Evolutionary conservation across 2,329 filamentous ascomycete genomes (phyloP), one percentile per base, ranked within the genome.

Genomic region (Magnaporthiopsis incrustans): DNA sequence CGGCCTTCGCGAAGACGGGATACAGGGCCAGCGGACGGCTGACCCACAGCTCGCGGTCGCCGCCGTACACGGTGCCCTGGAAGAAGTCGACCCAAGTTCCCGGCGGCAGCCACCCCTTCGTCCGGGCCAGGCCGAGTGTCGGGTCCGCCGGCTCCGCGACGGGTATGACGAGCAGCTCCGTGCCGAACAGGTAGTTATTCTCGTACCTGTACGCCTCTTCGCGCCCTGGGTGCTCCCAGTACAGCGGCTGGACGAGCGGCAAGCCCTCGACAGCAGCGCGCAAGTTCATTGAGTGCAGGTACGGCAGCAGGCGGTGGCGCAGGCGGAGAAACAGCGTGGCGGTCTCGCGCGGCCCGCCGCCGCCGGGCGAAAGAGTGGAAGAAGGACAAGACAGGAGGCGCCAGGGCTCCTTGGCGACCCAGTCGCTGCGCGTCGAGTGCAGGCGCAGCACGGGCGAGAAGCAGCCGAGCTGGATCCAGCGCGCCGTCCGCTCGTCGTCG

Each of bases 331-430:
- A 82, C 1, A 77, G 69, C 59, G 78, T 76, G 68, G 87, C 82
- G 4, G 80, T 75, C 0, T 73, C 69, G 35, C 75, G 74, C 8
- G 77, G 77, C 60, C 83, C 82, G 1, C 56, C 62, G 33, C 5
- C 12, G 33, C 33, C 8, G 33, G 30, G 30, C 4, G 30, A 30
- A 30, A n/a, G n/a, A n/a, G n/a, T n/a, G n/a, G 30, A 30, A 30
- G 27, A 30, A 30, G 27, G 7, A 30, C 4, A 30, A 71, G 68
- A 3, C 79, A 77, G 68, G 81, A 85, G 56, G 30, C 77, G 74
- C 86, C 86, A 89, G 0, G 86, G 86, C 68, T 88, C 86, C 68
- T 87, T 86, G 56, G 80, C 80, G 44, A 79, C 82, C 80, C 85
- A 89, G 2, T 74, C 76, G 57, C 77, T 85, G 66, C 83, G 81